phyloP scores from a whole-genome alignment of 1,284 basidiomycete species.

The Microstroma glucosiphilum region DNA sequence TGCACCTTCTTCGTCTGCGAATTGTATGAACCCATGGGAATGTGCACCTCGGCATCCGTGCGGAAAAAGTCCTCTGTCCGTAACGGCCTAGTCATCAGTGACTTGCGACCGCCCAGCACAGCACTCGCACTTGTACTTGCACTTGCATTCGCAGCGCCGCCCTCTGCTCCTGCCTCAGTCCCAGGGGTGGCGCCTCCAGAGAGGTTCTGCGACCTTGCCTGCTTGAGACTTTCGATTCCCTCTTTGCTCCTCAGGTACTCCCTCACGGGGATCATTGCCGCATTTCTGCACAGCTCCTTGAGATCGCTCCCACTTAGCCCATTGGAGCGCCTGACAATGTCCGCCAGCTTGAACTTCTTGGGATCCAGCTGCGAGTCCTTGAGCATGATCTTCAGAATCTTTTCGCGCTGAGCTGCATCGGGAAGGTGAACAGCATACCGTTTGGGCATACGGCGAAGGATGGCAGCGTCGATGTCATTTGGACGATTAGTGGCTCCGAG shows the following conservation, averaged over 20 bases:
- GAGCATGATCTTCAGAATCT: conserved; percentile 77
- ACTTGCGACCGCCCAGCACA: not conserved
- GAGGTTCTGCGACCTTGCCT: not conserved
- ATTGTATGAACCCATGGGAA: conserved; percentile 3
- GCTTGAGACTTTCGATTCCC: conserved; percentile 19
- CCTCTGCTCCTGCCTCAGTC: conserved; percentile 8
- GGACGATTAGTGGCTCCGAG: conserved; percentile 94
- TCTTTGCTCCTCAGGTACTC: conserved; percentile 44
- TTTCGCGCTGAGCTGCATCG: conserved; percentile 70
- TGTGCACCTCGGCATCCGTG: conserved; percentile 23
- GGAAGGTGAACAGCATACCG: conserved; percentile 87
- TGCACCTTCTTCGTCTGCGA: not conserved
- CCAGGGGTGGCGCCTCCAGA: not conserved
- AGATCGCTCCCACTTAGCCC: conserved; percentile 86
- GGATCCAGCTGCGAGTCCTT: conserved; percentile 56
- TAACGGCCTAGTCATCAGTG: conserved; percentile 32
- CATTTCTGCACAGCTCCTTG: conserved; percentile 83
- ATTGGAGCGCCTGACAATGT: conserved; percentile 67
- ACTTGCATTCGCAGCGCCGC: too few species aligned
- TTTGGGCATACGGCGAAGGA: conserved; percentile 93
- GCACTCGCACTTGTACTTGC: not conserved
- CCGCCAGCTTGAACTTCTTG: conserved; percentile 60
- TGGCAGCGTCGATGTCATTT: conserved; percentile 89
- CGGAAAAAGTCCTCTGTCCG: conserved; percentile 46
- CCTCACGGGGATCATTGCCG: conserved; percentile 51